phyloP scores from a whole-genome alignment of 495 filamentous ascomycete genomes.

The Endocarpon pusillum region DNA sequence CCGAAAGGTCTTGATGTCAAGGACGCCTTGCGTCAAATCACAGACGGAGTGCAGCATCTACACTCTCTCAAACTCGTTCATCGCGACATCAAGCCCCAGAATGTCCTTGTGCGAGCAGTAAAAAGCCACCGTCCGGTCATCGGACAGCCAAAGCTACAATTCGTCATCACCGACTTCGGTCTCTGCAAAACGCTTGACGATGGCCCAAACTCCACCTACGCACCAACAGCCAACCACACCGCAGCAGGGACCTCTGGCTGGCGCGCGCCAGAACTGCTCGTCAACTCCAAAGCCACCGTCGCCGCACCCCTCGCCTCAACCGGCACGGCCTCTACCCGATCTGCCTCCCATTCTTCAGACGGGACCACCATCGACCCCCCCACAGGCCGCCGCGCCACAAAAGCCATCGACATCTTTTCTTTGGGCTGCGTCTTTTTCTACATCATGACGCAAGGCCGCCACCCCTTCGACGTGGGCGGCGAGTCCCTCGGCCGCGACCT shows the following conservation, averaged over 20 bases:
- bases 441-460: slow-evolving; percentile 74
- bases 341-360: slow-evolving; percentile 28
- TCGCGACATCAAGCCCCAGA: slow-evolving; percentile 92
- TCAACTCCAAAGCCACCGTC: slow-evolving; percentile 47
- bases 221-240: slow-evolving; percentile 49
- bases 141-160: slow-evolving; percentile 40
- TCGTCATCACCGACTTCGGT: slow-evolving; percentile 94
- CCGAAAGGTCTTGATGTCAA: slow-evolving; percentile 36
- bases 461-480: slow-evolving; percentile 87
- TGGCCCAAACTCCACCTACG: slow-evolving; percentile 84
- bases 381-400: slow-evolving; percentile 67
- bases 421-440: slow-evolving; percentile 94
- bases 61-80: slow-evolving; percentile 91
- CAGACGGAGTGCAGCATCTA: slow-evolving; percentile 69
- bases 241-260: slow-evolving; percentile 88
- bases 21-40: slow-evolving; percentile 66
- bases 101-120: slow-evolving; percentile 61
- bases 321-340: slow-evolving; percentile 31
- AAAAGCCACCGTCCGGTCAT: slow-evolving; percentile 21
- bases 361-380: slow-evolving; percentile 42
- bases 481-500: slow-evolving; percentile 69
- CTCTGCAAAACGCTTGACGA: slow-evolving; percentile 96
- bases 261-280: slow-evolving; percentile 85
- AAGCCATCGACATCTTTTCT: slow-evolving; percentile 92
- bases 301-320: slow-evolving; percentile 11